Conservation (phyloP, 2,329 filamentous ascomycete species). For the Apiospora malaysiana region DNA sequence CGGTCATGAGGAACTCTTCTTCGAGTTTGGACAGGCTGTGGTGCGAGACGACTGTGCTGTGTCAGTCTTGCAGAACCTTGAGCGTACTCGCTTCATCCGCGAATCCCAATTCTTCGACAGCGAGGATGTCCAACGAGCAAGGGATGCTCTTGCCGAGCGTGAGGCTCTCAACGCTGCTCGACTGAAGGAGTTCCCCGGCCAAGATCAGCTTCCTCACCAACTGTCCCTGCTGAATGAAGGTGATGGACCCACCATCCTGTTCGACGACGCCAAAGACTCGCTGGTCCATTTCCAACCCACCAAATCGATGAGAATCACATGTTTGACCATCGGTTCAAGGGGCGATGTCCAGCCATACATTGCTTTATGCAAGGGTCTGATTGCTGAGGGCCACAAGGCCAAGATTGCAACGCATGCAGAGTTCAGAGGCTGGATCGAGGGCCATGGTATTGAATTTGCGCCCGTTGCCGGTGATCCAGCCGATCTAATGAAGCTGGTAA, state of each 20-base stretch:
- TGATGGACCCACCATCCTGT: conserved; percentile 74
- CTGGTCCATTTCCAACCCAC: conserved; percentile 90
- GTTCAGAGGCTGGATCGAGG: conserved; percentile 86
- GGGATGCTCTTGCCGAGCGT: conserved; percentile 80
- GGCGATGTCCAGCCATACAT: conserved; percentile 99
- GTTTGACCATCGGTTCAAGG: conserved; percentile 92
- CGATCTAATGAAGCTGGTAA: conserved; percentile 94
- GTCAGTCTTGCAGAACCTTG: conserved; percentile 77
- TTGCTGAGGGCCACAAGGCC: conserved; percentile 84
- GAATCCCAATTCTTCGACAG: conserved; percentile 72
- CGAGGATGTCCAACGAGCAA: conserved; percentile 73
- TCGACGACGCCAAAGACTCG: conserved; percentile 87
- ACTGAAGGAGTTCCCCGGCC: conserved; percentile 55
- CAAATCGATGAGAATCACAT: conserved; percentile 82
- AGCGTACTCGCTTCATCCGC: conserved; percentile 72
- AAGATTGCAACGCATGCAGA: conserved; percentile 92
- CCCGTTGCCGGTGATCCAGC: conserved; percentile 89
- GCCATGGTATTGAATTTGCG: conserved; percentile 93
- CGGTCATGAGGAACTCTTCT: conserved; percentile 94
- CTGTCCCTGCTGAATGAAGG: conserved; percentile 53
- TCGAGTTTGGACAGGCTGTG: conserved; percentile 83
- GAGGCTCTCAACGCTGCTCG: conserved; percentile 80
- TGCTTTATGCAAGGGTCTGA: conserved; percentile 86
- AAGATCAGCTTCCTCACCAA: conserved; percentile 57
- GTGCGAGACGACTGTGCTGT: conserved; percentile 88